Base-by-base conservation (phyloP, 2,329 filamentous ascomycete genomes). In the Aureobasidium sp. region DNA sequence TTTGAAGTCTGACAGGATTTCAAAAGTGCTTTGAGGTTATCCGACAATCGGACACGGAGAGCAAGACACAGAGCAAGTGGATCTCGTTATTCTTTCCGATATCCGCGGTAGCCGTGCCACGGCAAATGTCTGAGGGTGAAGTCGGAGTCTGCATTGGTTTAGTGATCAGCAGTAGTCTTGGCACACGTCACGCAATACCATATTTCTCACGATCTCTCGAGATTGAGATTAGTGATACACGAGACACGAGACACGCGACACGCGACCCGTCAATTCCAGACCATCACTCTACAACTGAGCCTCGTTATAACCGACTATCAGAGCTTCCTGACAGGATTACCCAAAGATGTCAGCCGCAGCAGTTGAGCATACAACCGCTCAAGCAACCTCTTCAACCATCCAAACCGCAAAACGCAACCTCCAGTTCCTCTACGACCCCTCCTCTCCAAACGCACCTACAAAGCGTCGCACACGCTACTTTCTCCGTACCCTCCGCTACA, bases 401-500 rank as follows among this genome's bases (percentile, higher is more conserved):
- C 30, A 59, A 39, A 54, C 57, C 16, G 63, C 73, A 37, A 74
- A 73, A 53, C 58, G 55, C 58, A 65, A 67, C 53, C 64, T 75
- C 11, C 68, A 70, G 64, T 76, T 74, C 66, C 70, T 76, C 30
- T 67, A 74, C 66, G 66, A 74, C 63, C 74, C 74, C 49, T 66
- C 55, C 15, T 49, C 68, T 10, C 57, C 62, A 16, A 67, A 66
- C 41, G 67, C 70, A 59, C 71, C 73, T 21, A 65, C 67, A 6
- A 71, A 68, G 9, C 69, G 74, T 41, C 74, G 74, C 60, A 77
- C 75, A 0, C 71, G 76, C 63, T 70, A 73, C 13, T 58, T 75
- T 47, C 71, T 78, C 15, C 73, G 73, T 60, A 70, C 69, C 21
- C 52, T 71, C 1, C 74, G 74, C 55, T 77, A 76, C 50, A 63